Conservation (phyloP, 805 yeast genomes). For the Myxozyma kluyveri region DNA sequence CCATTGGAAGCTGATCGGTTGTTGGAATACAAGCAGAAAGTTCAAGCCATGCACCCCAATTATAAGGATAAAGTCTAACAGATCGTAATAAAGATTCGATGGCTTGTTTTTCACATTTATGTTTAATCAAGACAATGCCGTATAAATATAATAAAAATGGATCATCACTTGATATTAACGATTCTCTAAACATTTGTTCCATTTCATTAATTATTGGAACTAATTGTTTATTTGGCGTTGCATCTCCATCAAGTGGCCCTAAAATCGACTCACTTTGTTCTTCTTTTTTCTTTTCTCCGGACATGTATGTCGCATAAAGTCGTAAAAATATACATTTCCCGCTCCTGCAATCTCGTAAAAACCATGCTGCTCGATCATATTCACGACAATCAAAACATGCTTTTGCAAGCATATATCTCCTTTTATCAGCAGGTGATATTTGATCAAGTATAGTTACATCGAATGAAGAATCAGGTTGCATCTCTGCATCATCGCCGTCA, state of each 20-base stretch:
- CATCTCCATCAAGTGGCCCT: constrained; percentile 35
- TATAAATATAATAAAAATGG: constrained; percentile 69
- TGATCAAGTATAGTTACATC: background rate
- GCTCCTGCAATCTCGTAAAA: constrained; percentile 51
- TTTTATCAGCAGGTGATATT: constrained; percentile 38
- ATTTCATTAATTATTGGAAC: constrained; percentile 43
- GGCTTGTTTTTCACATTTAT: constrained; percentile 60
- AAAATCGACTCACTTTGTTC: constrained; percentile 72
- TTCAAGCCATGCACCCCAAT: constrained; percentile 95
- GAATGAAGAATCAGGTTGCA: constrained; percentile 7
- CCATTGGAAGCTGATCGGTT: constrained; percentile 39
- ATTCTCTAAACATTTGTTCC: constrained; percentile 34
- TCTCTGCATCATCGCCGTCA: constrained; percentile 30
- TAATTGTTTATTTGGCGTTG: constrained; percentile 37
- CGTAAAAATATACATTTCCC: constrained; percentile 59
- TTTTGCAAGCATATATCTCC: constrained; percentile 59
- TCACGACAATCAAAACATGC: constrained; percentile 79
- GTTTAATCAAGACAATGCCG: constrained; percentile 65
- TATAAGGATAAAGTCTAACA: constrained; percentile 67
- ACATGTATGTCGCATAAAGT: constrained; percentile 64
- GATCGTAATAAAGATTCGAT: constrained; percentile 60
- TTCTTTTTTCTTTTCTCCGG: constrained; percentile 73
- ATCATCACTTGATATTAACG: constrained; percentile 36
- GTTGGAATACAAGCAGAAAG: constrained; percentile 63
- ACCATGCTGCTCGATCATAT: constrained; percentile 70